These are phyloP conservation scores for Grosmannia clavigera DNA, from an alignment of 2,329 filamentous ascomycete species.

Conservation along the genomic window DNA sequence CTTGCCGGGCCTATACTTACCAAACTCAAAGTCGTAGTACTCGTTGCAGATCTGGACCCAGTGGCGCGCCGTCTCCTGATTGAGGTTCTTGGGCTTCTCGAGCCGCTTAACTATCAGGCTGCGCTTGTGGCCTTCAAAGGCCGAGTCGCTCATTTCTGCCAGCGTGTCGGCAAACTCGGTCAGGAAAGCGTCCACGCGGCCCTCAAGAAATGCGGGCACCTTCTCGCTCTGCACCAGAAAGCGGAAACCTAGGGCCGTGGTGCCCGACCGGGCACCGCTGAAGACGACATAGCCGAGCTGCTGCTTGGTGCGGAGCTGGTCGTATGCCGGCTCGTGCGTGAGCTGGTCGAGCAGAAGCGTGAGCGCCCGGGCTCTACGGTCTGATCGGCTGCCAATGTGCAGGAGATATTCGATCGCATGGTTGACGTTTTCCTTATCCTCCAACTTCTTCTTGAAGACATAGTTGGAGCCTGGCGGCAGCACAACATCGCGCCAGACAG, in stretches of 20 bases:
- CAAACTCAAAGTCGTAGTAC: slow-evolving; percentile 78
- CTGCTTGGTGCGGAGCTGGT: slow-evolving; percentile 91
- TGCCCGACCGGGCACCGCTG: slow-evolving; percentile 57
- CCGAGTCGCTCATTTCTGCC: slow-evolving; percentile 62
- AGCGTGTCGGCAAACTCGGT: slow-evolving; percentile 52
- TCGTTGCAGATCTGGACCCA: slow-evolving; percentile 80
- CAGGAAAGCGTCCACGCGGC: slow-evolving; percentile 78
- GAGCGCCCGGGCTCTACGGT: slow-evolving; percentile 61
- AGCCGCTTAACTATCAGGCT: slow-evolving; percentile 77
- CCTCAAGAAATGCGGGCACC: slow-evolving; percentile 70
- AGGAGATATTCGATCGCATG: slow-evolving; percentile 73
- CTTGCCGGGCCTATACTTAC: slow-evolving; percentile 34
- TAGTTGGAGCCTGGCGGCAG: slow-evolving; percentile 72
- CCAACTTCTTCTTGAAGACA: slow-evolving; percentile 67
- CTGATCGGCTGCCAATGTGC: slow-evolving; percentile 54
- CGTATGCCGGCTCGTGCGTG: slow-evolving; percentile 84
- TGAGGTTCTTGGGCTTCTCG: slow-evolving; percentile 86
- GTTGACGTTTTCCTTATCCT: slow-evolving; percentile 81
- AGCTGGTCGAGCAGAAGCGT: slow-evolving; percentile 77
- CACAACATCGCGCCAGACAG: slow-evolving; percentile 62
- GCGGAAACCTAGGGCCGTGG: slow-evolving; percentile 74
- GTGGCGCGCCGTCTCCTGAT: slow-evolving; percentile 69
- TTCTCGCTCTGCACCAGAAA: slow-evolving; percentile 92
- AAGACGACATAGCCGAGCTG: slow-evolving; percentile 96
- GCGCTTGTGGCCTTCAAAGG: slow-evolving; percentile 84